Conservation (phyloP, 352 stramenopile genomes). For the Phytopythium montanum region DNA sequence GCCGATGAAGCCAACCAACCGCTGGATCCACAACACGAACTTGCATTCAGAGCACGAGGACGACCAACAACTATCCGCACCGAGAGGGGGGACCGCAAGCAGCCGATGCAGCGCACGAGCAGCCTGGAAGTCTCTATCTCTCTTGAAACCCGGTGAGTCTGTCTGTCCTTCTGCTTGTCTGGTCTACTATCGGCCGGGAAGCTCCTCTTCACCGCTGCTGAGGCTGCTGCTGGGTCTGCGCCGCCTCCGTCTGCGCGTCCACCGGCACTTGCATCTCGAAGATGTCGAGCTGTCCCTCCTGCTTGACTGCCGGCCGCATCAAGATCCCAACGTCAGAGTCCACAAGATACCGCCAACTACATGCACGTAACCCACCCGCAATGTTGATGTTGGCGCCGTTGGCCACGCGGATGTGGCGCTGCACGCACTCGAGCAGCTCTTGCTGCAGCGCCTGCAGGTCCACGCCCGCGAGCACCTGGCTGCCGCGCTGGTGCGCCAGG, state of each 20-base stretch:
- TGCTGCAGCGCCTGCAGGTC: conserved; percentile 74
- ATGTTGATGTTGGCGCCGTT: conserved; percentile 90
- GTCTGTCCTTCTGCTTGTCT: too few relatives aligned
- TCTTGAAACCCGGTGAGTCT: neutral
- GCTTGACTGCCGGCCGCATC: conserved; percentile 53
- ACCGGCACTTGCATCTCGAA: conserved; percentile 91
- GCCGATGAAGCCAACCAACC: neutral
- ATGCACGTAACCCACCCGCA: conserved; percentile 37
- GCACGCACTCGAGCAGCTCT: conserved; percentile 83
- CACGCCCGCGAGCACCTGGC: conserved; percentile 78
- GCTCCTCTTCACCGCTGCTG: conserved; percentile 19
- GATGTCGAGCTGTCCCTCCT: conserved; percentile 85
- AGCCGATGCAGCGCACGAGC: neutral
- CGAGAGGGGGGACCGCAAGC: neutral
- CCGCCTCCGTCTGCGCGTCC: conserved; percentile 33
- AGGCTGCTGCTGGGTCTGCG: conserved; percentile 11
- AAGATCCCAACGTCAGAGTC: conserved; percentile 1
- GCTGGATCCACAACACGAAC: neutral
- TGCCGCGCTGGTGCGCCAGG: conserved; percentile 81
- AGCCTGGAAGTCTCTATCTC: neutral
- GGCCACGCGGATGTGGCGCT: conserved; percentile 84
- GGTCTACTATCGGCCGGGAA: neutral
- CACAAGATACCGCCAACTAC: neutral
- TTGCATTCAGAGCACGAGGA: neutral
- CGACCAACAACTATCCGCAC: neutral